Evolutionary conservation across 768 basidiomycete species (phyloP), one percentile per base, ranked within the genome.

Genomic region (Coprinellus micaceus): DNA sequence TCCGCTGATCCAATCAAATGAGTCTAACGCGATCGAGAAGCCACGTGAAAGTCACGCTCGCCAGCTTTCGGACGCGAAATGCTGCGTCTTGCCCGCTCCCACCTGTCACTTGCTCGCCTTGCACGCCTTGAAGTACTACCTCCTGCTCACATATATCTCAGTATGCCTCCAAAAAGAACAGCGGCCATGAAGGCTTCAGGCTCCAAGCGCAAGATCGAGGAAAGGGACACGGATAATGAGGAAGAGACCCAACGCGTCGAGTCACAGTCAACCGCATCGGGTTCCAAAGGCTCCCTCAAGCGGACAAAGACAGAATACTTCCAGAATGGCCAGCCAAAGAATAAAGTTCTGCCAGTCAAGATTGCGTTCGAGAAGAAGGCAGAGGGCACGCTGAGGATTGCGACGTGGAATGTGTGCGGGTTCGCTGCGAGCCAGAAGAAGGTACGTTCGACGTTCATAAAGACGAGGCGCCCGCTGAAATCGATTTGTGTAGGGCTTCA

Each of bases 321-420:
- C 5, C 60, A 65, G 43, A 83, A 79, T 54, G 72, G 74, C 0
- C 87, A 89, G 63, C 88, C 88, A 33, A 90, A 81, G 50, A 92
- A 92, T 68, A 89, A 84, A 65, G 79, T 80, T 4, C 63, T 91
- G 3, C 90, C 90, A n/a, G 76, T 73, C 21, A 69, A 74, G 33
- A 85, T 91, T 47, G 56, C 64, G 7, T 85, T 90, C 63, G 80
- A 84, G 24, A 72, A 77, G 4, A 80, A 79, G 48, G 62, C 53
- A 26, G 64, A 70, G 19, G 78, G 79, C 5, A 76, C 82, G 5
- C 58, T 82, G 36, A 76, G 85, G 15, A 72, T 94, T 26, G 80
- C 81, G 15, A 69, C 86, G 4, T 94, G 89, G 89, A 94, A 94
- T 66, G 81, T 94, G 5, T 89, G 86, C 60, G 86, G 93, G 3